Base-by-base conservation (phyloP, 129 eudicot species). In the Lactuca saligna region DNA sequence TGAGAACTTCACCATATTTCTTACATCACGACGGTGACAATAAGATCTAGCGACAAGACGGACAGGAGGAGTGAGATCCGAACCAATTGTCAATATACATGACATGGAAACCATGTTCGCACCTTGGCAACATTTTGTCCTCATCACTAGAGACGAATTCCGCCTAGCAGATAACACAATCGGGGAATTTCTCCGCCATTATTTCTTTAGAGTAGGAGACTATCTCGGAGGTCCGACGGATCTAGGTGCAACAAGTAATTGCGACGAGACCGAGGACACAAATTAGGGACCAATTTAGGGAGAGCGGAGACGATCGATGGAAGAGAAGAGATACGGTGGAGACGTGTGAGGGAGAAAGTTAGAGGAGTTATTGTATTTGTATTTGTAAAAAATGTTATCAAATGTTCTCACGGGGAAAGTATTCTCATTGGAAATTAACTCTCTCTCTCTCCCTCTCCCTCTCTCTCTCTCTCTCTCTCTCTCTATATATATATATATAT, bases 211-310 rank as follows among this genome's bases (percentile, higher is more conserved):
- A 72, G 86, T 74, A 87, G 9, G 82, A 37, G 11, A 61, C 48
- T 14, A 70, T 51, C 51, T 81, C 83, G 50, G 86, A 75, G 73
- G 83, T 39, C 6, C 90, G 93, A 32, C 90, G 85, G 71, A 88
- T 55, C 94, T 94, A 91, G 68, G 88, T 78, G 70, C 96, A 91
- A 3, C 97, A 87, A 17, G 96, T 89, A 3, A 91, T 87, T 20
- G 97, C 85, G 34, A 88, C 68, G 33, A 91, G 91, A 35, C 97
- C 96, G 62, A 91, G 84, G 8, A 88, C 85, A 87, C 91, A 91
- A 8, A 91, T 86, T 10, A 91, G 71, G 14, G 96, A n/a, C n/a
- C n/a, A n/a, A n/a, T n/a, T n/a, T n/a, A n/a, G n/a, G n/a, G n/a
- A n/a, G n/a, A n/a, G n/a, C n/a, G n/a, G n/a, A n/a, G n/a, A n/a